Evolutionary conservation across 139 green algal species (phyloP), one percentile per base, ranked within the genome.

Genomic region (Klebsormidium nitens): DNA sequence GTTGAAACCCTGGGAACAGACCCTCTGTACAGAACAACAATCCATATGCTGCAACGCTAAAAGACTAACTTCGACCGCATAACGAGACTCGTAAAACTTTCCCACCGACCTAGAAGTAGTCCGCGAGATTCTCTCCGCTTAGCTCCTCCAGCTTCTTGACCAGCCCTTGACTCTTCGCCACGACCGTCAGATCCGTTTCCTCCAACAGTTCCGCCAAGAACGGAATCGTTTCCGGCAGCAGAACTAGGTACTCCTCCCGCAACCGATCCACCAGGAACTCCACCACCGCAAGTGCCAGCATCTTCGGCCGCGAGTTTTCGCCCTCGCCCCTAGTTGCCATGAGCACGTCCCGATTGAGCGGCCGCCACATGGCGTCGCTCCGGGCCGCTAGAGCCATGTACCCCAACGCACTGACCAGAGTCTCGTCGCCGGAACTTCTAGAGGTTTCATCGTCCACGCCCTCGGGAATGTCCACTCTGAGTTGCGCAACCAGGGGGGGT

Each of bases 121-220:
- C 50, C 34, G 88, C 82, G 63, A 96, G 71, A 63, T 85, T 82
- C 81, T 96, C 91, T 8, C 90, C 91, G 19, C 79, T 82, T 19
- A 96, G 39, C 37, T 85, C 80, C 78, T 96, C 91, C 55, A 96
- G 73, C 57, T 62, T 35, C 36, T 61, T 57, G 26, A 96, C 48
- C 35, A 96, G 70, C 31, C 77, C 68, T 65, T 85, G 80, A 0
- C 81, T 77, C 4, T 74, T 67, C 14, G 69, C 74, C 56, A 86
- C 85, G 23, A 96, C 86, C 2, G 49, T 69, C 1, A 64, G 3
- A 28, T 96, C 87, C 0, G 52, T 35, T 55, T 96, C 92, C 62
- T 97, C 92, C 59, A 97, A 64, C 64, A 97, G 73, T 85, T 97
- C 92, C 1, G 82, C 77, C 44, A 97, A 26, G 66, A 95, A 95